Percentiles rank a stretch among this genome's conserved stretches.
phyloP scores from a whole-genome alignment of 2,329 filamentous ascomycete genomes.

The Fusarium denticulatum region DNA sequence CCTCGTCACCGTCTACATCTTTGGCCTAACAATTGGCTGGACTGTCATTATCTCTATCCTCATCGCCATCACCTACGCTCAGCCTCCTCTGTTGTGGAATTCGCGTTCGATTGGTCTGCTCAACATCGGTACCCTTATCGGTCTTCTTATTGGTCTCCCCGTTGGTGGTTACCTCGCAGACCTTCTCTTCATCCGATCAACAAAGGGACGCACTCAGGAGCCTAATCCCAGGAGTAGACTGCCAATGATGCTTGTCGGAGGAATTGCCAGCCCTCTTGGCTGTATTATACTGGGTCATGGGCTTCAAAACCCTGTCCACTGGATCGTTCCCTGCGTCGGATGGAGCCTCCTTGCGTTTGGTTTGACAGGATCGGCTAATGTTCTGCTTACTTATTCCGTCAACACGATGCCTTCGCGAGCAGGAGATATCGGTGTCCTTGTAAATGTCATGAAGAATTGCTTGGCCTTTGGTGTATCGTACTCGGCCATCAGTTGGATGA shows the following conservation, averaged over 20 bases:
- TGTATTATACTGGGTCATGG: neutral
- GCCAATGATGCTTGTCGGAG: neutral
- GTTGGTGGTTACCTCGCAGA: conserved; percentile 1
- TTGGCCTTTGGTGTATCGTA: conserved; percentile 7
- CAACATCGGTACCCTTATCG: neutral
- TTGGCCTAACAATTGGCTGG: conserved; percentile 9
- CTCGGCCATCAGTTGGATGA: neutral
- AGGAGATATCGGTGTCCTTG: conserved; percentile 9
- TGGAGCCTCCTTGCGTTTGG: conserved; percentile 4
- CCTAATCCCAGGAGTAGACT: neutral
- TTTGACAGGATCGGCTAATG: conserved; percentile 1
- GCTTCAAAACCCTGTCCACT: neutral
- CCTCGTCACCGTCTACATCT: neutral
- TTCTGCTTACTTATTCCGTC: conserved; percentile 3
- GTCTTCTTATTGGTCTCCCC: neutral
- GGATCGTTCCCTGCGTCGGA: neutral
- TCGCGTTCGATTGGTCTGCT: neutral
- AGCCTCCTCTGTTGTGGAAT: neutral
- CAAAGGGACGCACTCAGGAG: neutral
- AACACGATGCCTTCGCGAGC: neutral
- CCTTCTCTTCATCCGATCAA: neutral
- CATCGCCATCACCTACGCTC: neutral
- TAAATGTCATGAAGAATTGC: conserved; percentile 11
- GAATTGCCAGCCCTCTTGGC: neutral
- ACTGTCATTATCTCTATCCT: conserved; percentile 2